Base-by-base conservation (phyloP, 768 basidiomycete species). In the Rhizopogon roseolus region DNA sequence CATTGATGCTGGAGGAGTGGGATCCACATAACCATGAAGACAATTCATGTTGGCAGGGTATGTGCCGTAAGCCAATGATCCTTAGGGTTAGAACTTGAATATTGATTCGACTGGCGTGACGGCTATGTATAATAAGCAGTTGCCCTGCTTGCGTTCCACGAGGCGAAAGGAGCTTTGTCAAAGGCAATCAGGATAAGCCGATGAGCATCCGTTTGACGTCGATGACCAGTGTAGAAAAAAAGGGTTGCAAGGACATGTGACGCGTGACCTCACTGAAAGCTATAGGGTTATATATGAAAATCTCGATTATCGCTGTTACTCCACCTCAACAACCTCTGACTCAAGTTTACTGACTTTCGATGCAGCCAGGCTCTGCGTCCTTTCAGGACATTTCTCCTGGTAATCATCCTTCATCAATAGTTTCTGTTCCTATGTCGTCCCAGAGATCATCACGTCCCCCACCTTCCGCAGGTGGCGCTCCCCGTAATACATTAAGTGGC, bases 401-500 rank as follows among this genome's bases (percentile, higher is more conserved):
- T 2, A 60, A 52, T 5, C 36, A 54, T 49, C 6, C 48, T 1
- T 19, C 14, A 1, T 32, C 55, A 2, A 58, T 60, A 56, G 55
- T 49, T 0, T 45, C 62, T 0, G 9, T 17, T 1, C 57, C 60
- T 0, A 11, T 59, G 1, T 0, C 54, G 0, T 5, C 52, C 0
- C 63, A 62, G 52, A 53, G 58, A 34, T 61, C 60, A 13, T 52
- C 27, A 2, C 66, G 62, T 38, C 45, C 53, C 2, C 56, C 46
- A 19, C 66, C 66, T 41, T 37, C 50, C 19, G 52, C 42, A 10
- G 55, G 48, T 28, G 63, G 57, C 25, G 19, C 46, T 6, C 66
- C 57, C 34, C 67, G 66, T 50, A 68, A 64, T 53, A 66, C 68
- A 37, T 60, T 68, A 49, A 67, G 67, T 25, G 69, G 73, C 54